phyloP scores from a whole-genome alignment of 2,329 filamentous ascomycete genomes.

The Ophiosphaerella korrae region DNA sequence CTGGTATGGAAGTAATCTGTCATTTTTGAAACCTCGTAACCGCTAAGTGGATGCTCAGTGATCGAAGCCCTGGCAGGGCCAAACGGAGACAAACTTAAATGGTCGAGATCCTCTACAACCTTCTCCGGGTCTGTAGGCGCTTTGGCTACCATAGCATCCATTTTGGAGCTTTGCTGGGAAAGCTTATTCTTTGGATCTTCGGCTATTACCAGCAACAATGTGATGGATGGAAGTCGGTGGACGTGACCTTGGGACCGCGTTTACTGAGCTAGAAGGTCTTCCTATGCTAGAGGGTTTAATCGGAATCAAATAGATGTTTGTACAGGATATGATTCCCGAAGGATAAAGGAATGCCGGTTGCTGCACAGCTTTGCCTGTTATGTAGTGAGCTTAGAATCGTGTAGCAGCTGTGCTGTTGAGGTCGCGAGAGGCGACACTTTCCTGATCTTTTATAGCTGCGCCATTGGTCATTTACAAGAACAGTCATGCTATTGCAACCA shows the following conservation, averaged over 20 bases:
- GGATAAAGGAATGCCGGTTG: too few relatives aligned
- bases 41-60: constrained; percentile 63
- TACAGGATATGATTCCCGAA: too few relatives aligned
- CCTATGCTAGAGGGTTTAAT: constrained; percentile 1
- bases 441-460: constrained; percentile 17
- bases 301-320: too few relatives aligned
- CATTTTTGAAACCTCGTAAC: constrained; percentile 70
- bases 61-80: constrained; percentile 70
- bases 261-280: background rate
- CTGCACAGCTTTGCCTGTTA: background rate
- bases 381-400: constrained; percentile 6
- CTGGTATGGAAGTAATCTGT: constrained; percentile 76
- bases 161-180: constrained; percentile 11
- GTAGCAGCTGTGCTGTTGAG: constrained; percentile 7
- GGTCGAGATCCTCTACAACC: constrained; percentile 33
- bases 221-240: too few relatives aligned
- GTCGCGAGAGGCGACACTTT: constrained; percentile 11
- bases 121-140: constrained; percentile 31
- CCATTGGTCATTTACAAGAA: constrained; percentile 16
- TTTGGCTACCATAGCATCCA: constrained; percentile 32
- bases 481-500: constrained; percentile 12
- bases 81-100: constrained; percentile 60
- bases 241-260: too few relatives aligned
- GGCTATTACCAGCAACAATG: too few relatives aligned
- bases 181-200: constrained; percentile 2